A percentile compares a stretch with the other conserved stretches of the same genome.
Conservation (phyloP, 495 filamentous ascomycete genomes). For the Rostrohypoxylon terebratum region DNA sequence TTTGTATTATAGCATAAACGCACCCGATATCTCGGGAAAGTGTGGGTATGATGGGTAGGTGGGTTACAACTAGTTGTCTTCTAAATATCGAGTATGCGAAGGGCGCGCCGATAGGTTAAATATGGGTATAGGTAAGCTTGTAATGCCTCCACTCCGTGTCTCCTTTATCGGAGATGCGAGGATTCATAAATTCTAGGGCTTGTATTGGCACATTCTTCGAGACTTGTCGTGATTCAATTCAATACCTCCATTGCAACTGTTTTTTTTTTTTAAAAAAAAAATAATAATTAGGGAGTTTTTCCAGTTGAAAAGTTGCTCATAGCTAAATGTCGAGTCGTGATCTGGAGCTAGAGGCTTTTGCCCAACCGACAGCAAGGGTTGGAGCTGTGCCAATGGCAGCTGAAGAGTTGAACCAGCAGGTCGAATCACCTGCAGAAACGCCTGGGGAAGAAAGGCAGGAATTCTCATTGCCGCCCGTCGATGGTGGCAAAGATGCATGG, state of each 20-base stretch:
- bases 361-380: constrained; percentile 8
- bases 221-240: not conserved
- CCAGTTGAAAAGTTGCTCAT: not conserved
- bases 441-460: constrained; percentile 38
- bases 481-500: constrained; percentile 69
- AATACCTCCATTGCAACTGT: not conserved
- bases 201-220: not conserved
- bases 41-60: not conserved
- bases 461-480: constrained; percentile 62
- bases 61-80: not conserved
- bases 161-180: constrained; percentile 32
- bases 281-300: too few species aligned
- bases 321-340: constrained; percentile 33
- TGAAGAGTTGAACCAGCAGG: constrained; percentile 7
- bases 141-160: constrained; percentile 24
- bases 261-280: not conserved
- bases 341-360: constrained; percentile 33
- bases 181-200: constrained; percentile 2
- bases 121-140: constrained; percentile 25
- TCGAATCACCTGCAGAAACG: not conserved
- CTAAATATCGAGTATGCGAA: not conserved
- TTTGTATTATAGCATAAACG: not conserved
- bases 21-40: constrained; percentile 14
- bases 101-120: constrained; percentile 19
- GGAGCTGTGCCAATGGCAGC: not conserved